phyloP scores from a whole-genome alignment of 2,329 filamentous ascomycete species.

The Ilyonectria mors-panacis region DNA sequence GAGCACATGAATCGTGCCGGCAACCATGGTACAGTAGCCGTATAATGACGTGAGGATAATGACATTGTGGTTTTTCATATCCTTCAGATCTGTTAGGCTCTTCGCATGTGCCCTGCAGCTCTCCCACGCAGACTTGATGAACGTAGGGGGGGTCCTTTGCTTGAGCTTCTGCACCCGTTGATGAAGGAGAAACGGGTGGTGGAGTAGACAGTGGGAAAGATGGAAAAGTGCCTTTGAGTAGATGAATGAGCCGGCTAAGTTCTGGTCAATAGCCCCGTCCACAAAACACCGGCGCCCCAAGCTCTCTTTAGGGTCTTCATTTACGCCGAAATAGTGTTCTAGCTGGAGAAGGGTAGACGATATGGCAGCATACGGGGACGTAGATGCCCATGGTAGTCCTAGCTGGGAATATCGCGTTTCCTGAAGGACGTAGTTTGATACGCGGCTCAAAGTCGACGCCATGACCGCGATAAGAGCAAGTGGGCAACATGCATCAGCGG shows the following conservation, averaged over 20 bases:
- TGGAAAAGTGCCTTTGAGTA: conserved; percentile 15
- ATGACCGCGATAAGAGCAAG: conserved; percentile 10
- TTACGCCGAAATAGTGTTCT: conserved; percentile 8
- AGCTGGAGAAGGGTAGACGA: conserved; percentile 8
- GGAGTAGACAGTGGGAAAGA: conserved; percentile 9
- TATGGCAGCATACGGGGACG: conserved; percentile 3
- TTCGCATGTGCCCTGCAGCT: conserved; percentile 8
- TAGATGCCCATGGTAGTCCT: conserved; percentile 6
- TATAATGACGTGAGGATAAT: conserved; percentile 4
- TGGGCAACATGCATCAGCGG: background rate
- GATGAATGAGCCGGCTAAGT: conserved; percentile 2
- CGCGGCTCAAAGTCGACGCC: conserved; percentile 9
- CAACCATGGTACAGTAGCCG: conserved; percentile 12
- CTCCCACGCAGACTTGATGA: conserved; percentile 4
- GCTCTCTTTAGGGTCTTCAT: conserved; percentile 2
- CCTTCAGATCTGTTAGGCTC: background rate
- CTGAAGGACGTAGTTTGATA: conserved; percentile 8
- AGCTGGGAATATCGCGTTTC: background rate
- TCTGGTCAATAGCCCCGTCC: background rate
- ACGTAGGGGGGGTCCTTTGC: background rate
- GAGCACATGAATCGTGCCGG: conserved; percentile 6
- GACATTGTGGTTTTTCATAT: conserved; percentile 6
- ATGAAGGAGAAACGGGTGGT: conserved; percentile 16
- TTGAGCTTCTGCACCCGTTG: conserved; percentile 10
- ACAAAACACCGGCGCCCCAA: background rate